Evolutionary conservation across 345 rosid species (phyloP).

Genomic region (Sapria himalayana): DNA sequence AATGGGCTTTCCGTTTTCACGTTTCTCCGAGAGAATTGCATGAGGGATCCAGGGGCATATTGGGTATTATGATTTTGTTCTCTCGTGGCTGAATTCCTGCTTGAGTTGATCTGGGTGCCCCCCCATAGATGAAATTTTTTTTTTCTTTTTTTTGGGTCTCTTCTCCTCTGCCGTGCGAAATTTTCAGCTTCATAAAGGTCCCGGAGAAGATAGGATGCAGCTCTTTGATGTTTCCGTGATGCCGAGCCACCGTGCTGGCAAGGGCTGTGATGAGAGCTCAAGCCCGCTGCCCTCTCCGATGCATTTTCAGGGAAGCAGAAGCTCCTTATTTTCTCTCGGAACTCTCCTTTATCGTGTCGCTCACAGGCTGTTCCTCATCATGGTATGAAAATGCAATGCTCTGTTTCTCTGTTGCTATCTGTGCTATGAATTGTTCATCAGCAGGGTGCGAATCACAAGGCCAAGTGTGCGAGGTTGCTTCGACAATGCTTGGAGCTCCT

Average conservation of each 20-base stretch:
- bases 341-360: conserved; percentile 82
- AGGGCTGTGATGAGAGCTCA: conserved; percentile 26
- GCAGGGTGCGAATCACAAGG: conserved; percentile 49
- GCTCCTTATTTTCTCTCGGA: conserved; percentile 66
- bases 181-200: conserved; percentile 69
- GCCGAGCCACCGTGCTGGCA: conserved; percentile 41
- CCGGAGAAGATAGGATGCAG: conserved; percentile 87
- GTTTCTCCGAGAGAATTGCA: conserved; percentile 89
- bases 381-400: conserved; percentile 24
- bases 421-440: conserved; percentile 7
- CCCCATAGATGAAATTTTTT: background rate
- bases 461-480: conserved; percentile 66
- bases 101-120: too few relatives aligned
- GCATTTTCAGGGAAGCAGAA: conserved; percentile 43
- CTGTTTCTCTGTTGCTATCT: conserved; percentile 8
- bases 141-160: too few relatives aligned
- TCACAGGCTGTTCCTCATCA: conserved; percentile 72
- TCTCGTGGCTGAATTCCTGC: too few relatives aligned
- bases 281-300: conserved; percentile 36
- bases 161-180: too few relatives aligned
- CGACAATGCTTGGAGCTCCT: conserved; percentile 62
- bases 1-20: conserved; percentile 82
- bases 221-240: conserved; percentile 81
- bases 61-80: conserved; percentile 34
- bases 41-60: conserved; percentile 90